Evolutionary conservation across 306 rosid genomes (phyloP).

Genomic region (Malus asiatica): DNA sequence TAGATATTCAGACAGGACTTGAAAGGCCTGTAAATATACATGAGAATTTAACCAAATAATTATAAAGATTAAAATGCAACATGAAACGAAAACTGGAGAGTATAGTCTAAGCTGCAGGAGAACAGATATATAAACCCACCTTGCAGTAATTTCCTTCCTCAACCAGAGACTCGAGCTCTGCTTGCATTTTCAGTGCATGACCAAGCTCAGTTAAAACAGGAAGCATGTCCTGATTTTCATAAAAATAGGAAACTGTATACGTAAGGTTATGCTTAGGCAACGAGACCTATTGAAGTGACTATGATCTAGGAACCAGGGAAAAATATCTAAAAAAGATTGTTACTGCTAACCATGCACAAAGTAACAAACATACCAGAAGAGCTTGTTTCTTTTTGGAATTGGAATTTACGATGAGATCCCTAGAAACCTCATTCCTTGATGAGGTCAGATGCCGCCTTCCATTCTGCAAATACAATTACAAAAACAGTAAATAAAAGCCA

Average conservation of each 20-base stretch:
- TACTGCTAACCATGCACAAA: slow-evolving; percentile 4
- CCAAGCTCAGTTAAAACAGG: slow-evolving; percentile 76
- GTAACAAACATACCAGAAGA: slow-evolving; percentile 60
- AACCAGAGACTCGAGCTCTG: slow-evolving; percentile 74
- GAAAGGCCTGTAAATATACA: slow-evolving; percentile 71
- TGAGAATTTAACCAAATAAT: slow-evolving; percentile 15
- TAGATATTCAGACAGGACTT: slow-evolving; percentile 88
- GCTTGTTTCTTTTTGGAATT: slow-evolving; percentile 87
- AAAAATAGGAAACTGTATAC: not conserved
- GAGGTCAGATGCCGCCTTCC: slow-evolving; percentile 93
- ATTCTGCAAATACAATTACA: slow-evolving; percentile 51
- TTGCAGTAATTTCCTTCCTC: slow-evolving; percentile 91
- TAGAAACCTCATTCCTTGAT: slow-evolving; percentile 89
- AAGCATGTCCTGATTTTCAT: slow-evolving; percentile 62
- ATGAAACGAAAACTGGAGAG: not conserved
- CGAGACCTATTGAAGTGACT: not conserved
- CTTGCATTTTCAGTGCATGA: slow-evolving; percentile 78
- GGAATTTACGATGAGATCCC: slow-evolving; percentile 91
- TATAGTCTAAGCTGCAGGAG: slow-evolving; percentile 16
- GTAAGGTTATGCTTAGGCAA: not conserved
- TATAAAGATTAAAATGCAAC: slow-evolving; percentile 12
- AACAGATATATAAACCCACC: slow-evolving; percentile 45
- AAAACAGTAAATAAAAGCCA: slow-evolving; percentile 20
- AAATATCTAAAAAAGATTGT: slow-evolving; percentile 8
- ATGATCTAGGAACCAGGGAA: slow-evolving; percentile 7